Evolutionary conservation across 116 monocot genomes (phyloP).

Genomic region (Dioscorea cayenensis): DNA sequence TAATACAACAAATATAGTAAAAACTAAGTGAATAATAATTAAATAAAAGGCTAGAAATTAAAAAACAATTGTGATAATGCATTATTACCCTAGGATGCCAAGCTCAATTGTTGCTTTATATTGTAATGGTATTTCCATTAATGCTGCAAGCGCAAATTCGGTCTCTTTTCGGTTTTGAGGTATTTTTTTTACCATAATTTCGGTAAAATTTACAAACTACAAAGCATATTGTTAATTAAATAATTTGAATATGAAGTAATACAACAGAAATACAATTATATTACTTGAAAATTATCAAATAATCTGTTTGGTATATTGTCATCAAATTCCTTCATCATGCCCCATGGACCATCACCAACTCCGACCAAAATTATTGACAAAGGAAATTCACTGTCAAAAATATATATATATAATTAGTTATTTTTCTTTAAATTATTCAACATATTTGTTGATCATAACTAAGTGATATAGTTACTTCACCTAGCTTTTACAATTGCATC

Average conservation of each 20-base stretch:
- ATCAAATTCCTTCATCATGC: constrained; percentile 70
- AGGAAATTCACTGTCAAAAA: constrained; percentile 34
- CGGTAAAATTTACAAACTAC: constrained; percentile 94
- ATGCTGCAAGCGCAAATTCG: constrained; percentile 75
- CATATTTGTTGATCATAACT: no score
- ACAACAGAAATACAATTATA: neutral
- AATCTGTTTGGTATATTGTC: constrained; percentile 56
- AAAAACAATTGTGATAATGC: no score
- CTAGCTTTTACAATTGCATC: constrained; percentile 72
- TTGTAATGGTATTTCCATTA: constrained; percentile 88
- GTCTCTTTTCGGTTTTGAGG: constrained; percentile 56
- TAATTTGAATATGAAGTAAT: neutral
- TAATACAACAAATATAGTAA: neutral
- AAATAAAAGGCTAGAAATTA: neutral
- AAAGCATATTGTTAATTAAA: neutral
- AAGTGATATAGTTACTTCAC: constrained; percentile 10
- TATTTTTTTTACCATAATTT: constrained; percentile 68
- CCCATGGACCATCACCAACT: constrained; percentile 60
- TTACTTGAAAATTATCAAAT: constrained; percentile 74
- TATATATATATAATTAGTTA: neutral
- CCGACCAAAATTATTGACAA: constrained; percentile 67
- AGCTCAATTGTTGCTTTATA: constrained; percentile 85
- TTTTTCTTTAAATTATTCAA: no score
- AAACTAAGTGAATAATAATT: neutral
- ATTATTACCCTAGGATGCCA: constrained; percentile 51